Conservation (phyloP, 805 yeast species). For the Geotrichum ghanense region DNA sequence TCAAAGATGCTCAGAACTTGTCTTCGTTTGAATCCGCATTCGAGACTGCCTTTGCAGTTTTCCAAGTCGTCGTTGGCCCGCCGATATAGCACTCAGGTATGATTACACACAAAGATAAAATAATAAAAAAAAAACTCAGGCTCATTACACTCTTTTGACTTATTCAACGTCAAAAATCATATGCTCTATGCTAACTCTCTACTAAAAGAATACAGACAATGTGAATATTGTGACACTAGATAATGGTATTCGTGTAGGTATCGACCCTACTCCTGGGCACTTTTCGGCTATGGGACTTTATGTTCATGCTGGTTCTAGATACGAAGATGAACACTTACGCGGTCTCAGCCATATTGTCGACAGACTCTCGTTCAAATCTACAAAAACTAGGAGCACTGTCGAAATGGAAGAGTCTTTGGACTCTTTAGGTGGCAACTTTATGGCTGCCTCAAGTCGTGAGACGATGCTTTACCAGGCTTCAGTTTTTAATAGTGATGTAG, state of each 20-base stretch:
- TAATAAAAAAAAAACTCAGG: no score
- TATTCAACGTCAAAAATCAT: no score
- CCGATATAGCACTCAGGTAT: no score
- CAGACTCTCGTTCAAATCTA: constrained; percentile 55
- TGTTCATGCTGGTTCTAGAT: constrained; percentile 83
- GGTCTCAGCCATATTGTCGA: constrained; percentile 83
- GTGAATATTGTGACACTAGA: constrained; percentile 33
- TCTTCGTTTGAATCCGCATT: no score
- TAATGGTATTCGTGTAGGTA: constrained; percentile 75
- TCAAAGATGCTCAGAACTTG: no score
- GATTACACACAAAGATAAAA: no score
- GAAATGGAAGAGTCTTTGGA: constrained; percentile 70
- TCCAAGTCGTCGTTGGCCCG: no score
- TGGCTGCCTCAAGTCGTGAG: constrained; percentile 88
- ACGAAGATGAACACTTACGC: constrained; percentile 45
- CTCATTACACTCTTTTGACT: no score
- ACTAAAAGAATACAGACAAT: background rate
- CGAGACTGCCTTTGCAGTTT: no score
- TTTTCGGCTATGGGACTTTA: constrained; percentile 86
- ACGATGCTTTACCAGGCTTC: constrained; percentile 89
- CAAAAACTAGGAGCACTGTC: constrained; percentile 33
- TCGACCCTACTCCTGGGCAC: constrained; percentile 81
- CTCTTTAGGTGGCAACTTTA: constrained; percentile 83
- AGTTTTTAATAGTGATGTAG: constrained; percentile 79
- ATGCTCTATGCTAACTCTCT: no score